Percentiles rank a stretch among this genome's conserved stretches.
These are phyloP conservation scores for Exophiala calicioides DNA, from an alignment of 2,329 filamentous ascomycete genomes.

Conservation along the genomic window DNA sequence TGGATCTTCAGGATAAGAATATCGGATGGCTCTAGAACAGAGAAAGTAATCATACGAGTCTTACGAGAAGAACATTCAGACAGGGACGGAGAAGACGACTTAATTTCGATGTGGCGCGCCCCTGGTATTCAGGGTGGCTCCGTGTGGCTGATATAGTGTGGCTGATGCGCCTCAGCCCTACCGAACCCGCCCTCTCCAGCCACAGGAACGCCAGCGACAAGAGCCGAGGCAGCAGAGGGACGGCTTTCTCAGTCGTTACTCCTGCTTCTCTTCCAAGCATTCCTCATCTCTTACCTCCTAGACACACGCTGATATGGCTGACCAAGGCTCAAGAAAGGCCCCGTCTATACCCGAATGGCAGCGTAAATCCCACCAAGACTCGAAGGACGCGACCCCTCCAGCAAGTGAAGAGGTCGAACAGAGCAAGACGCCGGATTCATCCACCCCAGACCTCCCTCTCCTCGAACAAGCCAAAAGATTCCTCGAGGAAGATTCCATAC, in stretches of 20 bases:
- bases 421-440: constrained; percentile 1
- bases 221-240: constrained; percentile 9
- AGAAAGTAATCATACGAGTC: no score
- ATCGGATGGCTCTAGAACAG: no score
- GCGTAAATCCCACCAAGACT: constrained; percentile 19
- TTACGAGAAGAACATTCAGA: not conserved
- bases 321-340: constrained; percentile 35
- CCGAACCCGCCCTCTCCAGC: not conserved
- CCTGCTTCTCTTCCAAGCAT: not conserved
- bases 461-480: constrained; percentile 74
- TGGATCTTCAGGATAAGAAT: no score
- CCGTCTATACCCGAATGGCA: constrained; percentile 46
- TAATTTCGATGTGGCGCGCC: constrained; percentile 9
- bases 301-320: constrained; percentile 34
- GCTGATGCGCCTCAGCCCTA: not conserved
- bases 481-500: constrained; percentile 72
- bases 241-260: not conserved
- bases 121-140: not conserved
- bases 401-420: no score
- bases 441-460: constrained; percentile 37
- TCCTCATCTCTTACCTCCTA: not conserved
- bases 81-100: not conserved
- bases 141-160: constrained; percentile 10
- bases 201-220: not conserved
- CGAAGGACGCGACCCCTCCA: constrained; percentile 41